These are phyloP conservation scores for Manihot esculenta DNA, from an alignment of 441 rosid species.

Conservation along the genomic window DNA sequence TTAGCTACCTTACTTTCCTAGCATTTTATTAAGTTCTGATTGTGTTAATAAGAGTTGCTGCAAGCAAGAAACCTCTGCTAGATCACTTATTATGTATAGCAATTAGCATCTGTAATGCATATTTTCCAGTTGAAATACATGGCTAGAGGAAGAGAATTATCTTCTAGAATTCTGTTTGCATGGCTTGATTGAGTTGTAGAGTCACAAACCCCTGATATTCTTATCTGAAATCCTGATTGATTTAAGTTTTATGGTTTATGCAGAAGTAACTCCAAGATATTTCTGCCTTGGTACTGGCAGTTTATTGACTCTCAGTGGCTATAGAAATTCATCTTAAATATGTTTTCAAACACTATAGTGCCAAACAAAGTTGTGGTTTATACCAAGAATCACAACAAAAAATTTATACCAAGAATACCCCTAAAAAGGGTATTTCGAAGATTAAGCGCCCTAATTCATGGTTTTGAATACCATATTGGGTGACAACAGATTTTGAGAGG, in stretches of 20 bases:
- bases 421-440: background rate
- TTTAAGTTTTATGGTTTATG: no score
- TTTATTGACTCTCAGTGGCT: constrained; percentile 4
- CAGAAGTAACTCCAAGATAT: no score
- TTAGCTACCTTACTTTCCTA: background rate
- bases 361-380: background rate
- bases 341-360: background rate
- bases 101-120: background rate
- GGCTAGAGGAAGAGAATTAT: background rate
- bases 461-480: no score
- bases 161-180: background rate
- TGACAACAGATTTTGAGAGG: no score
- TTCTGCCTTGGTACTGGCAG: background rate
- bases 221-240: no score
- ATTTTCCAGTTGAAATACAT: background rate
- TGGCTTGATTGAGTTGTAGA: background rate
- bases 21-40: constrained; percentile 2
- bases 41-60: background rate
- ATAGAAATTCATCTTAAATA: background rate
- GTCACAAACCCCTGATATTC: background rate
- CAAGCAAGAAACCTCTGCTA: background rate
- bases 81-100: background rate
- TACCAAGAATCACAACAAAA: background rate
- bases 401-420: no score
- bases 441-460: background rate